Conservation (phyloP, 305 asterid genomes). For the Fraxinus dipetala region DNA sequence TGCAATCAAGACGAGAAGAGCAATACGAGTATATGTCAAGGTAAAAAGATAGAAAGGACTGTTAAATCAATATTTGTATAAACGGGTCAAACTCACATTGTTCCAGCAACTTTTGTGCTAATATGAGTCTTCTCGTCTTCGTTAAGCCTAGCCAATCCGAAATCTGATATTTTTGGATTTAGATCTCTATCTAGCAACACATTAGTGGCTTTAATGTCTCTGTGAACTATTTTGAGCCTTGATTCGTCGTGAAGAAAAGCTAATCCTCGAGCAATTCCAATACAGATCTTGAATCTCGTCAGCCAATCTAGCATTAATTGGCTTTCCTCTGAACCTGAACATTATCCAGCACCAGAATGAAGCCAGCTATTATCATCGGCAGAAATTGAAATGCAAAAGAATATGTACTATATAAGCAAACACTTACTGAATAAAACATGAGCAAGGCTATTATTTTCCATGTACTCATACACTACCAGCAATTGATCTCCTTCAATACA, state of each 20-base stretch:
- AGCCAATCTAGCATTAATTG: slow-evolving; percentile 44
- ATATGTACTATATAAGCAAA: not conserved
- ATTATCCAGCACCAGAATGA: not conserved
- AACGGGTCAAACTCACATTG: slow-evolving; percentile 30
- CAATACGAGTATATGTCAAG: not conserved
- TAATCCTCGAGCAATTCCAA: slow-evolving; percentile 52
- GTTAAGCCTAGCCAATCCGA: slow-evolving; percentile 44
- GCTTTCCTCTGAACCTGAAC: slow-evolving; percentile 33
- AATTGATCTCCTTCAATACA: slow-evolving; percentile 52
- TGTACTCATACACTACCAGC: slow-evolving; percentile 44
- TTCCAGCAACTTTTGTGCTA: slow-evolving; percentile 47
- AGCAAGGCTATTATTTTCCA: slow-evolving; percentile 55
- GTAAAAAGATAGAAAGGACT: not conserved
- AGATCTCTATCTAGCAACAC: slow-evolving; percentile 41
- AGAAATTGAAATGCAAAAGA: not conserved
- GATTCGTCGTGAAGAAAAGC: slow-evolving; percentile 60
- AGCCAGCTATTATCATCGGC: not conserved
- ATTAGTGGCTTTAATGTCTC: slow-evolving; percentile 50
- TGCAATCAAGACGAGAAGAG: not conserved
- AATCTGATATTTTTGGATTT: slow-evolving; percentile 45
- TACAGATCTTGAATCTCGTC: slow-evolving; percentile 40
- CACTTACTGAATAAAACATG: slow-evolving; percentile 41
- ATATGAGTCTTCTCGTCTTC: slow-evolving; percentile 41
- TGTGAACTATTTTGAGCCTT: slow-evolving; percentile 42
- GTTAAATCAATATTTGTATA: not conserved